Conservation (phyloP, 192 early-diverging fungal genomes). For the Coemansia sp. region DNA sequence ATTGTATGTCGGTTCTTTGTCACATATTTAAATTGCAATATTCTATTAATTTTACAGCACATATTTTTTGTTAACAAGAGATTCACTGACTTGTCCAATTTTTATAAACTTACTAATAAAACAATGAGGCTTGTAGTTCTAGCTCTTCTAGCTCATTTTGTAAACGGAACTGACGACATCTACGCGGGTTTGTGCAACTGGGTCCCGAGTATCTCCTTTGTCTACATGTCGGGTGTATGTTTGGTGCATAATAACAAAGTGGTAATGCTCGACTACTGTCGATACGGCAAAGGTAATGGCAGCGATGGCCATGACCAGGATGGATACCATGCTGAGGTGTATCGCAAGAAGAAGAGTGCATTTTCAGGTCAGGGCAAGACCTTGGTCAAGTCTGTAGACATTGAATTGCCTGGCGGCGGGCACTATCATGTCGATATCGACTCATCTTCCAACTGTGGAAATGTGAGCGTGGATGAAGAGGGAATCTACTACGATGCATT, state of each 20-base stretch:
- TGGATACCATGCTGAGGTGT: background rate
- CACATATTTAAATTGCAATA: background rate
- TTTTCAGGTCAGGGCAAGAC: constrained; percentile 1
- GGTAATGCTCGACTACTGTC: background rate
- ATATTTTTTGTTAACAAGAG: background rate
- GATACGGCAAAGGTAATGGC: background rate
- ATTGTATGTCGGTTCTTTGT: background rate
- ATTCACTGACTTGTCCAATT: background rate
- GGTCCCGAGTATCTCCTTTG: constrained; percentile 1
- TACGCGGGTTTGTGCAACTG: constrained; percentile 1
- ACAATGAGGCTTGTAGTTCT: background rate
- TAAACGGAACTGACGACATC: background rate
- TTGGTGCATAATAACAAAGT: background rate
- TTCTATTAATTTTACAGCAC: background rate
- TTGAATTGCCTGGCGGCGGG: constrained; percentile 2
- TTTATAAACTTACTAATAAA: background rate
- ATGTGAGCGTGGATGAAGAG: background rate
- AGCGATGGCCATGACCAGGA: constrained; percentile 8
- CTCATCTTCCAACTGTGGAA: background rate
- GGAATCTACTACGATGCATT: background rate
- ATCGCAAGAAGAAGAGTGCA: constrained; percentile 1
- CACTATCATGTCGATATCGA: background rate
- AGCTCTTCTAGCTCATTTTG: background rate
- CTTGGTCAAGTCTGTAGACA: background rate
- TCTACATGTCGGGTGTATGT: constrained; percentile 1